Conservation (phyloP, 192 early-diverging fungal genomes). For the Entophlyctis helioformis region DNA sequence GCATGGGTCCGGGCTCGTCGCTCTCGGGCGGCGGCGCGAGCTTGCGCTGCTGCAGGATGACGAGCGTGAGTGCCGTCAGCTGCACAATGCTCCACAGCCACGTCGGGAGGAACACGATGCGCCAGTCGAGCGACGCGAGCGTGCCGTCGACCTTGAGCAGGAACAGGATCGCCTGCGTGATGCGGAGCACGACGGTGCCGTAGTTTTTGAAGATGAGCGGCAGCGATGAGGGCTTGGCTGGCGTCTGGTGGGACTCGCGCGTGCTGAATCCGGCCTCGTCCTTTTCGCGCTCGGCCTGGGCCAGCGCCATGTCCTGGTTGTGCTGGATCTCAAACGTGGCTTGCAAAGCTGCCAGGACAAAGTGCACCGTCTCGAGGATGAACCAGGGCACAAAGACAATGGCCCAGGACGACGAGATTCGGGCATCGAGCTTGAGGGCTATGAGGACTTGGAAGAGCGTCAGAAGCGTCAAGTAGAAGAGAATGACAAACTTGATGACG, state of each 20-base stretch:
- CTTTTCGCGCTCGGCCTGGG: too few relatives aligned
- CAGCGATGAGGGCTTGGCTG: too few relatives aligned
- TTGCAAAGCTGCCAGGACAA: too few relatives aligned
- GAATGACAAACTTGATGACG: slow-evolving; percentile 11
- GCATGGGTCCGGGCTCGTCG: slow-evolving; percentile 1
- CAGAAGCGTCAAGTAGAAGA: slow-evolving; percentile 41
- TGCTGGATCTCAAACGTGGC: too few relatives aligned
- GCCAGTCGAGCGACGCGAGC: slow-evolving; percentile 18
- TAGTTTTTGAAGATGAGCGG: slow-evolving; percentile 25
- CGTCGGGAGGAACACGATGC: slow-evolving; percentile 18
- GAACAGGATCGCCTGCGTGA: slow-evolving; percentile 57
- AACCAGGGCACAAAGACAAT: slow-evolving; percentile 75
- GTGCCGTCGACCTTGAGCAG: slow-evolving; percentile 26
- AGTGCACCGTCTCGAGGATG: slow-evolving; percentile 58
- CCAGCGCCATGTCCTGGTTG: background rate
- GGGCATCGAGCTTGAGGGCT: slow-evolving; percentile 56
- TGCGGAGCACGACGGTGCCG: slow-evolving; percentile 53
- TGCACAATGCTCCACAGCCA: slow-evolving; percentile 10
- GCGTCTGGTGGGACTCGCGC: too few relatives aligned
- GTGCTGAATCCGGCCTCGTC: too few relatives aligned
- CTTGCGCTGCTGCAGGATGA: background rate
- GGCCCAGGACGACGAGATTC: slow-evolving; percentile 44
- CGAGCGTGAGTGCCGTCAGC: slow-evolving; percentile 8
- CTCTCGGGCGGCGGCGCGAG: background rate
- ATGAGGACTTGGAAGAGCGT: slow-evolving; percentile 68